These are phyloP conservation scores for Bertia moriformis DNA, from an alignment of 2,329 filamentous ascomycete species.

Conservation along the genomic window DNA sequence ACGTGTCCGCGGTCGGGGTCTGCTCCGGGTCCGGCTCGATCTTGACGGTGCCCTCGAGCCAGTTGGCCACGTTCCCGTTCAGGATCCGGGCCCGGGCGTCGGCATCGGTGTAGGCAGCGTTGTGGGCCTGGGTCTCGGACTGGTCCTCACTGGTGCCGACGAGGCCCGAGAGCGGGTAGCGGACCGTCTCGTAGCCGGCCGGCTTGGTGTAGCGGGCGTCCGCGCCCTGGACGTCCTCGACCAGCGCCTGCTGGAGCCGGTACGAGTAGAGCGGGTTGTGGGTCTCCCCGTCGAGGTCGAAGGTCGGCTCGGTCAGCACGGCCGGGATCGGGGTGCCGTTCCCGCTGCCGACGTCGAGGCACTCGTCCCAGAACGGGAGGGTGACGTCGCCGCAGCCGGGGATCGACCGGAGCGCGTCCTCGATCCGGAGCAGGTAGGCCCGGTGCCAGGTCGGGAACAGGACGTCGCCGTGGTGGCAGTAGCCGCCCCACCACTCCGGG, in stretches of 20 bases:
- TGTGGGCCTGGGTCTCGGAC: slow-evolving; percentile 3
- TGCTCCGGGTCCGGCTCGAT: slow-evolving; percentile 2
- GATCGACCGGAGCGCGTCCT: slow-evolving; percentile 6
- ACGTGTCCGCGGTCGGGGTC: slow-evolving; percentile 2
- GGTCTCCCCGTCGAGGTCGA: slow-evolving; percentile 2
- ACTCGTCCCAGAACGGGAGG: slow-evolving; percentile 11
- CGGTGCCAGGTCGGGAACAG: slow-evolving; percentile 15
- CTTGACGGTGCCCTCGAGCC: slow-evolving; percentile 3
- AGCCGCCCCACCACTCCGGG: slow-evolving; percentile 12
- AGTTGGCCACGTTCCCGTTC: slow-evolving; percentile 1
- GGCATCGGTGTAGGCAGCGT: slow-evolving; percentile 2
- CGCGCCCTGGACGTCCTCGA: slow-evolving; percentile 3
- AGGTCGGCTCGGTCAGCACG: slow-evolving; percentile 3
- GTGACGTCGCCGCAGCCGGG: slow-evolving; percentile 4
- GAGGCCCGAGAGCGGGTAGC: slow-evolving; percentile 11
- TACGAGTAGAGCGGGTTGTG: slow-evolving; percentile 11
- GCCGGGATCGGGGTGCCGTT: too few relatives aligned
- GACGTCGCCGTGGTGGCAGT: slow-evolving; percentile 13
- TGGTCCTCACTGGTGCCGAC: slow-evolving; percentile 5
- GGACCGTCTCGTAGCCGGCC: slow-evolving; percentile 8
- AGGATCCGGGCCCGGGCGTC: slow-evolving; percentile 1
- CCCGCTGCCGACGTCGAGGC: neutral
- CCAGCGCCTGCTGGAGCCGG: slow-evolving; percentile 6
- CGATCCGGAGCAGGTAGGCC: slow-evolving; percentile 10
- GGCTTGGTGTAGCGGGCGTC: slow-evolving; percentile 7